A percentile compares a stretch with the other conserved stretches of the same genome.
Conservation (phyloP, 106 monocot species). For the Triglochin maritima region DNA sequence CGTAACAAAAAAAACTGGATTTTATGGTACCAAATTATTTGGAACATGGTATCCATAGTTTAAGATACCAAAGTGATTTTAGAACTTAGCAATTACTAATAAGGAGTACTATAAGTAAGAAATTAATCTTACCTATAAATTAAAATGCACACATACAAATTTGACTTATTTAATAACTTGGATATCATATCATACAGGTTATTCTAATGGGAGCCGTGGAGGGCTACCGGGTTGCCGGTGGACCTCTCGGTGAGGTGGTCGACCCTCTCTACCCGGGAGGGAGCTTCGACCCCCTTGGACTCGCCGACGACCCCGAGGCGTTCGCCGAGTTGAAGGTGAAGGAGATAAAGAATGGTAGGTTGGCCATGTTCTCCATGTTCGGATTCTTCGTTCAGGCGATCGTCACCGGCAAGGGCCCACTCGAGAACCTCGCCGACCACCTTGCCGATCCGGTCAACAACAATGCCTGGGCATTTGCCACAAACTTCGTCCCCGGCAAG, state of each 20-base stretch:
- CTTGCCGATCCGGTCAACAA: conserved; percentile 29
- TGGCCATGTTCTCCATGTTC: conserved; percentile 38
- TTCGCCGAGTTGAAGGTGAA: conserved; percentile 62
- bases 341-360: conserved; percentile 44
- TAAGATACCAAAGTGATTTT: no score
- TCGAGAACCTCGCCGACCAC: conserved; percentile 31
- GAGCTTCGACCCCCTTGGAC: conserved; percentile 41
- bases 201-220: conserved; percentile 62
- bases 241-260: conserved; percentile 48
- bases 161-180: no score
- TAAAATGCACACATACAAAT: no score
- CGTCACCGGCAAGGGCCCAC: conserved; percentile 25
- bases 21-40: no score
- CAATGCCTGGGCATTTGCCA: conserved; percentile 28
- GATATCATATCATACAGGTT: conserved; percentile 2
- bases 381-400: conserved; percentile 30
- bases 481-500: conserved; percentile 29
- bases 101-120: no score
- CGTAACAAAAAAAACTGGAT: no score
- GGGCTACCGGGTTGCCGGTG: conserved; percentile 59
- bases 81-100: no score
- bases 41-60: no score
- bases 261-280: conserved; percentile 45
- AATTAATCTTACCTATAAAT: no score
- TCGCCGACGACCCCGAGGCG: conserved; percentile 56